Percentiles rank a stretch among this genome's conserved stretches.
phyloP scores from a whole-genome alignment of 768 basidiomycete species.

The Podaxis mareebaensis region DNA sequence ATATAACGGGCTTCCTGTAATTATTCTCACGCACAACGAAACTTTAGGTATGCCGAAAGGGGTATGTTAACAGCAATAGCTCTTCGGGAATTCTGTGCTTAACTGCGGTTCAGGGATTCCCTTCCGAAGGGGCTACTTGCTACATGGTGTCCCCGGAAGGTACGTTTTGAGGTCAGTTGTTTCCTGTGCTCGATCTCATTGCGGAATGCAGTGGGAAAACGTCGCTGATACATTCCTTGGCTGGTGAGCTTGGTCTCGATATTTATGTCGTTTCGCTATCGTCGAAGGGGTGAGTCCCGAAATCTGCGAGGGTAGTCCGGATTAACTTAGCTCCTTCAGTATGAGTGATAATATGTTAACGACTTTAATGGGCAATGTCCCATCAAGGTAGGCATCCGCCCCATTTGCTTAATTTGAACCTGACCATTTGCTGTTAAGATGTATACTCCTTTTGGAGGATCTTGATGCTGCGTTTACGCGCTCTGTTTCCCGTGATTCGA shows the following conservation, averaged over 20 bases:
- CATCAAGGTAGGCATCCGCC: constrained; percentile 56
- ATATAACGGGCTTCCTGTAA: constrained; percentile 6
- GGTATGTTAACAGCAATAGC: constrained; percentile 45
- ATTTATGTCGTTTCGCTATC: constrained; percentile 91
- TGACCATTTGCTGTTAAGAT: constrained; percentile 45
- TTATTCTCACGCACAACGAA: constrained; percentile 21
- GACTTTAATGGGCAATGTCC: constrained; percentile 87
- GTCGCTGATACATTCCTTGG: constrained; percentile 81
- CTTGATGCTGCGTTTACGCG: constrained; percentile 91
- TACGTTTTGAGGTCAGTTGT: constrained; percentile 29
- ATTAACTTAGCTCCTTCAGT: constrained; percentile 36
- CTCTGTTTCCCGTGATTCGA: constrained; percentile 78
- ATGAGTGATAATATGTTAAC: constrained; percentile 91
- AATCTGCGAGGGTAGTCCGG: constrained; percentile 1
- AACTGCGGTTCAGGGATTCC: constrained; percentile 62
- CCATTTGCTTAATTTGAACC: constrained; percentile 13
- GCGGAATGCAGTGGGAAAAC: constrained; percentile 68
- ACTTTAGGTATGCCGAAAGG: constrained; percentile 82
- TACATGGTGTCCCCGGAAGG: constrained; percentile 88
- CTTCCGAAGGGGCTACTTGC: constrained; percentile 82
- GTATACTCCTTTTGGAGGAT: constrained; percentile 92
- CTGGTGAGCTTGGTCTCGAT: constrained; percentile 83
- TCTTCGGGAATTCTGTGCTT: constrained; percentile 19
- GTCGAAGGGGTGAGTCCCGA: constrained; percentile 69
- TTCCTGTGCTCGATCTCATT: constrained; percentile 7